Evolutionary conservation across 148 eudicot genomes (phyloP).

Genomic region (Bassia scoparia): DNA sequence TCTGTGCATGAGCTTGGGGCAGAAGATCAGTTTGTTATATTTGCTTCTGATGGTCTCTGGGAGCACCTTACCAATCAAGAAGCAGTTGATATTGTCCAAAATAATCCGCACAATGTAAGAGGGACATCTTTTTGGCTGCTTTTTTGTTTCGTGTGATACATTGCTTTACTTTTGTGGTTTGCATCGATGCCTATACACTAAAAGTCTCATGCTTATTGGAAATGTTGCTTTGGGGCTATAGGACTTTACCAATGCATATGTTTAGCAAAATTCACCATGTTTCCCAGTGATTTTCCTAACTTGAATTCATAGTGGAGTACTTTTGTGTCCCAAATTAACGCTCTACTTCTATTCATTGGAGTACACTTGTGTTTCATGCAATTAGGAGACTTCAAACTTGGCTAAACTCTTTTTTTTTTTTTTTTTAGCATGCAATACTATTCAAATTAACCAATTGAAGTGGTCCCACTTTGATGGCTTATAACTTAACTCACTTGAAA

Average conservation of each 20-base stretch:
- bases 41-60: conserved; percentile 91
- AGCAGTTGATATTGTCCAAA: conserved; percentile 74
- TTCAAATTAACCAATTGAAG: not conserved
- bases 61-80: conserved; percentile 81
- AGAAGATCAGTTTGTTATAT: conserved; percentile 72
- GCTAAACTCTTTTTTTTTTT: not conserved
- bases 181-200: not conserved
- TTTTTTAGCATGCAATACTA: not conserved
- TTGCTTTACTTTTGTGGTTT: not conserved
- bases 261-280: not conserved
- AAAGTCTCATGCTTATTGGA: too few species aligned
- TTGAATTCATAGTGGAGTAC: too few species aligned
- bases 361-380: not conserved
- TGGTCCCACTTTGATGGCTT: not conserved
- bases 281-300: not conserved
- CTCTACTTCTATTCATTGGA: too few species aligned
- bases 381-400: not conserved
- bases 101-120: conserved; percentile 58
- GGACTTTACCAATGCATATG: not conserved
- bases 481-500: not conserved
- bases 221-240: not conserved
- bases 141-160: not conserved
- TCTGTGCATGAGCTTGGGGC: conserved; percentile 55
- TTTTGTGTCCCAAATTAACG: too few species aligned
- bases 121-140: conserved; percentile 2